phyloP scores from a whole-genome alignment of 257 asterid species.

The Solanum neorickii region DNA sequence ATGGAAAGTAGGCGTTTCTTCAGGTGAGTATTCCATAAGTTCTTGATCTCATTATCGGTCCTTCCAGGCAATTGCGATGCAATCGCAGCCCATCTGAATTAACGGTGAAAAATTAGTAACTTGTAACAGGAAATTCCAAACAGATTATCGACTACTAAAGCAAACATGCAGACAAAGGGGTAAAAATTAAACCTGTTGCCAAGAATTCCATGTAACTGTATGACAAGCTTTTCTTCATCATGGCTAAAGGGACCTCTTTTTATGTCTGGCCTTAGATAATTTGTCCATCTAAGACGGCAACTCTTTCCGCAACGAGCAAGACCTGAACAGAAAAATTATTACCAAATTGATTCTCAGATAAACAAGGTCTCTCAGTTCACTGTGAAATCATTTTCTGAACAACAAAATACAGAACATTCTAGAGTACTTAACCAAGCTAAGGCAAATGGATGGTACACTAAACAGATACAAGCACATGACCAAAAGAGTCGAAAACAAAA shows the following conservation, averaged over 20 bases:
- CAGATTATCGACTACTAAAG: not conserved
- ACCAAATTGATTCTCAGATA: not conserved
- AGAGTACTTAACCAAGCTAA: not conserved
- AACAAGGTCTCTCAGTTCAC: not conserved
- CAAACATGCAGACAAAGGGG: not conserved
- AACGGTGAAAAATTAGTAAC: not conserved
- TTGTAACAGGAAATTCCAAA: not conserved
- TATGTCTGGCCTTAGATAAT: slow-evolving; percentile 90
- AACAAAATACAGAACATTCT: not conserved
- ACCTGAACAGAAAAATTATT: slow-evolving; percentile 19
- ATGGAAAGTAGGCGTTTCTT: slow-evolving; percentile 55
- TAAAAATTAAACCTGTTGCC: slow-evolving; percentile 53
- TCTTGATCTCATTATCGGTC: slow-evolving; percentile 90
- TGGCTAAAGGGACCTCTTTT: slow-evolving; percentile 73
- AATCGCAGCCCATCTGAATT: slow-evolving; percentile 81
- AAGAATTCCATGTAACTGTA: slow-evolving; percentile 81
- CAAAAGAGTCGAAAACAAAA: not conserved
- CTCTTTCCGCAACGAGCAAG: slow-evolving; percentile 95
- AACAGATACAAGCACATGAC: not conserved
- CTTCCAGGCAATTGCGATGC: slow-evolving; percentile 86
- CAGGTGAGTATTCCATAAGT: slow-evolving; percentile 91
- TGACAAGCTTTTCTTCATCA: slow-evolving; percentile 80
- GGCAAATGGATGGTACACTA: not conserved
- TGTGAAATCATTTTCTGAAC: not conserved
- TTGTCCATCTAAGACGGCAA: slow-evolving; percentile 83